Evolutionary conservation across 2,329 filamentous ascomycete species (phyloP).

Genomic region (Aureobasidium sp.): DNA sequence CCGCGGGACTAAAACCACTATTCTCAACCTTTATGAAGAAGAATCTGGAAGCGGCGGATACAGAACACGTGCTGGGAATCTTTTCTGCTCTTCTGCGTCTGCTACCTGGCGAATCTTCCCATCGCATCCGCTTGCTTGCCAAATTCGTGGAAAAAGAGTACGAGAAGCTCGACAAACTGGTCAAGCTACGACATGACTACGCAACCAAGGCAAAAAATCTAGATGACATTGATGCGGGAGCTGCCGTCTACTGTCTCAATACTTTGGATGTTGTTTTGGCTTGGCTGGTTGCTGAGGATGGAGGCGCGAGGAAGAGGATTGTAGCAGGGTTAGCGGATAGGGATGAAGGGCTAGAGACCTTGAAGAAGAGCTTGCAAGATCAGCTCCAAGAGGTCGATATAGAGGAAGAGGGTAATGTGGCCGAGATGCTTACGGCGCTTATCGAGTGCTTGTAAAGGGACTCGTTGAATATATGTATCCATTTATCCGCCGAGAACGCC

Average conservation of each 20-base stretch:
- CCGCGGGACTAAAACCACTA: conserved; percentile 72
- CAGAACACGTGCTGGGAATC: conserved; percentile 77
- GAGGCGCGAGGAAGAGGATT: conserved; percentile 62
- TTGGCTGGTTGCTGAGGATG: conserved; percentile 88
- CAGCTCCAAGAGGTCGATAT: conserved; percentile 55
- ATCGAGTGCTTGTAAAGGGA: conserved; percentile 26
- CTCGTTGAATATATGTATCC: no score
- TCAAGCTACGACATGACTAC: conserved; percentile 67
- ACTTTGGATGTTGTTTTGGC: conserved; percentile 77
- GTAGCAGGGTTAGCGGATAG: conserved; percentile 57
- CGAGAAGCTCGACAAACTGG: conserved; percentile 68
- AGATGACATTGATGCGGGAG: conserved; percentile 63
- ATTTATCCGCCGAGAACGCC: no score
- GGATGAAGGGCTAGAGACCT: conserved; percentile 56
- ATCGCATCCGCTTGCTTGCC: conserved; percentile 75
- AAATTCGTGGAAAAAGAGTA: conserved; percentile 97
- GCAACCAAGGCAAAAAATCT: conserved; percentile 54
- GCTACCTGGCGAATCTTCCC: conserved; percentile 68
- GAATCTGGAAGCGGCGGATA: conserved; percentile 58
- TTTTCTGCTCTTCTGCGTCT: conserved; percentile 75
- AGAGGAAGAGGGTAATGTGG: conserved; percentile 44
- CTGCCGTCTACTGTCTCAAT: conserved; percentile 76
- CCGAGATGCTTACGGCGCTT: conserved; percentile 61
- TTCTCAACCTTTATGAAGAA: conserved; percentile 91
- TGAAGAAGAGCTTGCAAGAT: conserved; percentile 63